These are phyloP conservation scores for Clohesyomyces aquaticus DNA, from an alignment of 495 filamentous ascomycete genomes.

Conservation along the genomic window DNA sequence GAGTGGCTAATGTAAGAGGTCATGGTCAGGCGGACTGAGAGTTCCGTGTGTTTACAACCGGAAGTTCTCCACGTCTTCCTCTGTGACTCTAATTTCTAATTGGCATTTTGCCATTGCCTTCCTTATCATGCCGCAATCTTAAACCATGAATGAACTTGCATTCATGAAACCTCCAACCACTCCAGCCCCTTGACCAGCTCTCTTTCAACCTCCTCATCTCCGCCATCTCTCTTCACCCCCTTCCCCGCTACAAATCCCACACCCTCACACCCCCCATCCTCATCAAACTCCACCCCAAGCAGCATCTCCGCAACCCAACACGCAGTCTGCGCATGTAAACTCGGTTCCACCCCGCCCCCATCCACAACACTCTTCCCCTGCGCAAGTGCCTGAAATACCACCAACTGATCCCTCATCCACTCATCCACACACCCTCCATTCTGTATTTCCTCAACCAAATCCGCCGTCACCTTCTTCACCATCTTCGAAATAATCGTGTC, in stretches of 20 bases:
- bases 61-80: no score
- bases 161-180: not conserved
- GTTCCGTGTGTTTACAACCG: no score
- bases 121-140: not conserved
- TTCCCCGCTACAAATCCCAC: conserved; percentile 26
- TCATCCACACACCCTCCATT: conserved; percentile 66
- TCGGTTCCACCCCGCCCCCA: conserved; percentile 32
- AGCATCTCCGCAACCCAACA: conserved; percentile 69
- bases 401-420: conserved; percentile 76
- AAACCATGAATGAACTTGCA: not conserved
- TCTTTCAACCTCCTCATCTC: conserved; percentile 7
- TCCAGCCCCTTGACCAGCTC: conserved; percentile 9
- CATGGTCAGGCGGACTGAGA: no score
- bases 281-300: conserved; percentile 60
- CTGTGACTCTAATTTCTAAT: no score
- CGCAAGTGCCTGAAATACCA: conserved; percentile 79
- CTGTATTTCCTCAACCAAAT: conserved; percentile 61
- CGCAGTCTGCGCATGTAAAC: conserved; percentile 70
- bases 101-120: no score
- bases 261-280: conserved; percentile 57
- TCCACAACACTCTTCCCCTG: conserved; percentile 54
- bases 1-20: no score
- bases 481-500: conserved; percentile 40
- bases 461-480: conserved; percentile 56
- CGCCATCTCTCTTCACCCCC: not conserved